A percentile compares a stretch with the other conserved stretches of the same genome.
phyloP scores from a whole-genome alignment of 2,329 filamentous ascomycete species.

The Fusarium mangiferae region DNA sequence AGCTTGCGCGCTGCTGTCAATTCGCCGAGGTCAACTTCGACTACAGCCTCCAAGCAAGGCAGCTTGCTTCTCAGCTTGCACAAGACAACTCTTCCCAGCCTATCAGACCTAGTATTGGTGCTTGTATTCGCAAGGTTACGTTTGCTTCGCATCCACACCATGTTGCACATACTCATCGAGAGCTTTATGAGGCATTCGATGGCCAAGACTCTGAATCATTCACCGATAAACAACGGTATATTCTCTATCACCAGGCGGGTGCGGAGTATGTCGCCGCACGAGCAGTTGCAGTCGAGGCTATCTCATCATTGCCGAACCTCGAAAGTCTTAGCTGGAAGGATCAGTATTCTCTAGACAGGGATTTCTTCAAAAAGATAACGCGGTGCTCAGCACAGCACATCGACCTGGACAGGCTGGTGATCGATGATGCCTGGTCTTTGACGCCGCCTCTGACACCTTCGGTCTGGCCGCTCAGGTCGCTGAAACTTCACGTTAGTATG shows the following conservation, averaged over 20 bases:
- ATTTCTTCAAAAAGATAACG: neutral
- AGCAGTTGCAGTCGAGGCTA: neutral
- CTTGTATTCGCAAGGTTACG: neutral
- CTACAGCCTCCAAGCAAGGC: neutral
- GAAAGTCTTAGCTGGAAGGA: constrained; percentile 17
- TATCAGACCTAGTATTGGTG: neutral
- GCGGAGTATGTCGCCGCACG: neutral
- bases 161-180: neutral
- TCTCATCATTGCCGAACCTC: constrained; percentile 10
- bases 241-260: neutral
- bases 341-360: neutral
- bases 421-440: neutral
- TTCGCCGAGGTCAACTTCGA: constrained; percentile 26
- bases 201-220: neutral
- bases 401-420: neutral
- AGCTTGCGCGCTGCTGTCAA: constrained; percentile 22
- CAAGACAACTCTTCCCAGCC: neutral
- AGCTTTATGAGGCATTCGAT: neutral
- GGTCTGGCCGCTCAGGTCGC: neutral
- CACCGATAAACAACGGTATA: neutral
- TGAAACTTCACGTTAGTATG: neutral
- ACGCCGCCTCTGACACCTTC: neutral
- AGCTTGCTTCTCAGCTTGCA: neutral
- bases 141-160: neutral
- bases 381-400: neutral